A percentile compares a stretch with the other conserved stretches of the same genome.
Conservation (phyloP, 2,329 filamentous ascomycete genomes). For the Colletotrichum magnum region DNA sequence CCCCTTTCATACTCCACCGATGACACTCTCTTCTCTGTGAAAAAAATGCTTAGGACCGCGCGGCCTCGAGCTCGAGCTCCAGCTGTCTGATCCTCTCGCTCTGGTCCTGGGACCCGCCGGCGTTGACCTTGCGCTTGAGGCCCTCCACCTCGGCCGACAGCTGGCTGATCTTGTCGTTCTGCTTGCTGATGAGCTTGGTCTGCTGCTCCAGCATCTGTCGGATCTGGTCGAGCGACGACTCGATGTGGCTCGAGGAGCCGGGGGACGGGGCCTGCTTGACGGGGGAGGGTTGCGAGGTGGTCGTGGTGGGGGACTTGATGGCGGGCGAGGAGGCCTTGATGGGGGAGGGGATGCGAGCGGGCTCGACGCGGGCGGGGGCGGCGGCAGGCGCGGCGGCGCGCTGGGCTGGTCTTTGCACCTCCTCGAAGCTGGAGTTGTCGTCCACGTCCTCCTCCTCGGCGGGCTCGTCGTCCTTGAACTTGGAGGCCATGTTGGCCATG, state of each 20-base stretch:
- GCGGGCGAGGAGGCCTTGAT: slow-evolving; percentile 56
- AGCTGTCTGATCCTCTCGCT: slow-evolving; percentile 77
- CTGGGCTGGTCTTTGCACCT: slow-evolving; percentile 82
- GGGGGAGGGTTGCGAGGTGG: slow-evolving; percentile 36
- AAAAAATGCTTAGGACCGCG: slow-evolving; percentile 62
- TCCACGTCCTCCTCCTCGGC: slow-evolving; percentile 73
- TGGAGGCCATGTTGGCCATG: slow-evolving; percentile 87
- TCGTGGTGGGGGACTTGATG: slow-evolving; percentile 37
- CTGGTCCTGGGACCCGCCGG: slow-evolving; percentile 69
- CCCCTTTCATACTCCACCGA: not conserved
- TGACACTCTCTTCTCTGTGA: slow-evolving; percentile 13
- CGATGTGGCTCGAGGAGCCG: slow-evolving; percentile 58
- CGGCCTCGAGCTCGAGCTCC: slow-evolving; percentile 77
- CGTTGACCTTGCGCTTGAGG: slow-evolving; percentile 82
- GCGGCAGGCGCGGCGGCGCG: slow-evolving; percentile 59
- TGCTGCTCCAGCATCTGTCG: slow-evolving; percentile 83
- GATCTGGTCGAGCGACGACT: slow-evolving; percentile 80
- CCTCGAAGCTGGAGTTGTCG: slow-evolving; percentile 87
- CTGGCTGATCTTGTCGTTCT: slow-evolving; percentile 80
- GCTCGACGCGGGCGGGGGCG: slow-evolving; percentile 52
- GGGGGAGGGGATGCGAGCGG: slow-evolving; percentile 60
- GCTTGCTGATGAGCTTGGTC: slow-evolving; percentile 81
- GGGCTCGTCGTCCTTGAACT: slow-evolving; percentile 82
- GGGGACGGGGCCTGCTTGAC: slow-evolving; percentile 43
- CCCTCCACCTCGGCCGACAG: slow-evolving; percentile 82